Evolutionary conservation across 2,329 filamentous ascomycete species (phyloP).

Genomic region (Pyrenochaeta sp.): DNA sequence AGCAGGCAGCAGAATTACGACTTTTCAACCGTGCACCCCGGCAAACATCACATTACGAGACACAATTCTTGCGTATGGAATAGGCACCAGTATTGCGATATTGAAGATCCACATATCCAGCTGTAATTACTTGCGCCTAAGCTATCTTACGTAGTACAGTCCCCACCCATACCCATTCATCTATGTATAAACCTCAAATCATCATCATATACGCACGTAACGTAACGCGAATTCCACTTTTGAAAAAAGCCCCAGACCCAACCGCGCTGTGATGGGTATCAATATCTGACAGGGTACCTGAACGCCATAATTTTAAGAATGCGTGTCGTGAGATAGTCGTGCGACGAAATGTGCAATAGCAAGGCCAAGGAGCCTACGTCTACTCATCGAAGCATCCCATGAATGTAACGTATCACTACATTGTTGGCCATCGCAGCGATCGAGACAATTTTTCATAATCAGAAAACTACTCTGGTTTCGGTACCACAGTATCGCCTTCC

Average conservation of each 20-base stretch:
- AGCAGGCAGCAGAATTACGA: neutral
- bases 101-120: neutral
- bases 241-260: conserved; percentile 10
- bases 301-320: neutral
- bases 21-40: neutral
- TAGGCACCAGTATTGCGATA: neutral
- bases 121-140: neutral
- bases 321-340: neutral
- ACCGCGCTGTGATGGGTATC: conserved; percentile 18
- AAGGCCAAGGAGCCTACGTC: neutral
- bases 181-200: neutral
- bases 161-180: neutral
- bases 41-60: neutral
- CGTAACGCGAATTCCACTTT: conserved; percentile 9
- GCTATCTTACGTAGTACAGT: neutral
- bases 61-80: neutral
- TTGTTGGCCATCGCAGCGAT: neutral
- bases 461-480: conserved; percentile 14
- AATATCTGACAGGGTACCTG: neutral
- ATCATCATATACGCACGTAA: neutral
- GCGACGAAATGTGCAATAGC: neutral
- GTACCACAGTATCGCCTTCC: conserved; percentile 4
- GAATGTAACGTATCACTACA: neutral
- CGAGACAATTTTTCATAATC: neutral
- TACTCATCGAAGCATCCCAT: neutral